Evolutionary conservation across 2,329 filamentous ascomycete species (phyloP).

Genomic region (Phialophora chinensis): DNA sequence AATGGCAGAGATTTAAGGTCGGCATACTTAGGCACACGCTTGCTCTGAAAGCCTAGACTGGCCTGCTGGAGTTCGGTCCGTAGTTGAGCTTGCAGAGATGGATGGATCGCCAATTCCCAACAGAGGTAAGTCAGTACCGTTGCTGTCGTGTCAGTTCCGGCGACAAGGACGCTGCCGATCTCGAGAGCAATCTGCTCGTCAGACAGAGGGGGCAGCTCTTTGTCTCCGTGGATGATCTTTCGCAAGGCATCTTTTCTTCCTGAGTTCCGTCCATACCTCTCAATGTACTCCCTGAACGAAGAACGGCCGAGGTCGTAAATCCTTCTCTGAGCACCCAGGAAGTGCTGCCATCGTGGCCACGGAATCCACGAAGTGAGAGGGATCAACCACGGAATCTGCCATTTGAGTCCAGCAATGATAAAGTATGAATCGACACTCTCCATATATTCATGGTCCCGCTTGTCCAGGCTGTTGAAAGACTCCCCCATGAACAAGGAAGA

Average conservation of each 20-base stretch:
- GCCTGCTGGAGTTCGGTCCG: constrained; percentile 7
- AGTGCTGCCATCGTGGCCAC: constrained; percentile 14
- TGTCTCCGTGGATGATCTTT: constrained; percentile 20
- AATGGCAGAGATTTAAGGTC: constrained; percentile 11
- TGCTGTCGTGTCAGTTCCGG: constrained; percentile 18
- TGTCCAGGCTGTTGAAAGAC: constrained; percentile 1
- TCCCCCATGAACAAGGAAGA: constrained; percentile 18
- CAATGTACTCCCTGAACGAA: constrained; percentile 11
- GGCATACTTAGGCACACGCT: constrained; percentile 6
- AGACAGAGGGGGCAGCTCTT: constrained; percentile 3
- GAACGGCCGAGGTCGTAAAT: constrained; percentile 9
- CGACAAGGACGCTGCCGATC: constrained; percentile 15
- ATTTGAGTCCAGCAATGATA: constrained; percentile 8
- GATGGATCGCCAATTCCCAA: constrained; percentile 12
- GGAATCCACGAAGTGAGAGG: constrained; percentile 15
- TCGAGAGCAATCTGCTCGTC: constrained; percentile 12
- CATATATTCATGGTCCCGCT: constrained; percentile 10
- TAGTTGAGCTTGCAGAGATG: not conserved
- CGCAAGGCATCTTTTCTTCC: constrained; percentile 11
- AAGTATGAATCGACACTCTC: constrained; percentile 12
- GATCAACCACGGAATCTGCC: constrained; percentile 16
- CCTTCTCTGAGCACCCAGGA: not conserved
- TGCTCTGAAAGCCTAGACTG: not conserved
- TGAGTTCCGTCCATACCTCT: constrained; percentile 10
- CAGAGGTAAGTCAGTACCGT: constrained; percentile 9